Evolutionary conservation across 495 filamentous ascomycete species (phyloP), one percentile per base, ranked within the genome.

Genomic region (Penicillium roqueforti): DNA sequence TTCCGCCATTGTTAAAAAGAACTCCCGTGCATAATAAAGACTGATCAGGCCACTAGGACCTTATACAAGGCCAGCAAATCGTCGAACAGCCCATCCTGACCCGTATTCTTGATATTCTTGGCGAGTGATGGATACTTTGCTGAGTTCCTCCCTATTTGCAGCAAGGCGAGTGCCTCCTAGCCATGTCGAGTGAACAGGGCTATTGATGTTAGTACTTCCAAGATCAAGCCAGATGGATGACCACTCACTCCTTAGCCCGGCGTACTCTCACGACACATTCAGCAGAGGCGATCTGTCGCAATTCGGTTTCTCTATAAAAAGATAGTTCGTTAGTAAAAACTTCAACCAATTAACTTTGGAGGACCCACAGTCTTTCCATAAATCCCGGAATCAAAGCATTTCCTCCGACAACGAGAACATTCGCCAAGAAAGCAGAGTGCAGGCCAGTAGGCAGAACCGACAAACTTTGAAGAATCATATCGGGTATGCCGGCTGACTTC

Each of bases 21-120:
- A 34, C 25, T 46, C 53, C 59, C 39, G 31, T 58, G 50, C 54
- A 3, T 44, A 32, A 51, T 56, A 9, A 34, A 8, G 13, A 19
- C 8, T 7, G 14, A n/a, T 19, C 2, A 29, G 10, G 16, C 19
- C 18, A 10, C 16, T 48, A 16, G 4, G 23, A 50, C 28, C 42
- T 63, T 47, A 72, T 28, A 66, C 29, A 16, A 52, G 57, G 29
- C 77, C 78, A 22, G 80, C 66, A 58, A 97, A 96, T 63, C 84
- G 88, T 55, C 82, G 83, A 31, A 79, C 82, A 20, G 87, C 78
- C 90, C 89, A 97, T 20, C 72, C 78, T 47, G 83, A 83, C 23
- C 93, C 93, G 66, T 89, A 68, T 68, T 99, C 93, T 45, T 89
- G 82, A 68, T 97, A 97, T 63, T 99, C 91, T 52, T 88, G 80